Percentiles rank a stretch among this genome's conserved stretches.
These are phyloP conservation scores for Taphrina pruni DNA, from an alignment of 1,139 yeast genomes.

Conservation along the genomic window DNA sequence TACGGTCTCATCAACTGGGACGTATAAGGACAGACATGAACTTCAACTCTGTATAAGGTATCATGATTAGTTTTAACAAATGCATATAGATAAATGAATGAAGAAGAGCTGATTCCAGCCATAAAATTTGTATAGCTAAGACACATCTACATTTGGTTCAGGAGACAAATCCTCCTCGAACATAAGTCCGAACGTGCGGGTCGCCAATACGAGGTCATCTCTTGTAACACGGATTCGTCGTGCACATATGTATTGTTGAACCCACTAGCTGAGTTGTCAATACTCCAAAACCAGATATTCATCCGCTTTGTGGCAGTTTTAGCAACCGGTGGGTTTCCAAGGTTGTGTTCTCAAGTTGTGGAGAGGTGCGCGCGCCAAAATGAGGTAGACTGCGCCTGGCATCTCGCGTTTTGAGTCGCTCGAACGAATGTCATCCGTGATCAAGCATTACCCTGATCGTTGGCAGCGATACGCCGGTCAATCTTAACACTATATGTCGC, in stretches of 20 bases:
- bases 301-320: too few species aligned
- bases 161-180: too few species aligned
- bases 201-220: not conserved
- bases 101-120: not conserved
- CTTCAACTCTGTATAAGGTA: not conserved
- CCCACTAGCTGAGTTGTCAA: too few species aligned
- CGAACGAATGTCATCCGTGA: not conserved
- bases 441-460: too few species aligned
- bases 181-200: too few species aligned
- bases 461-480: too few species aligned
- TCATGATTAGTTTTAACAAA: slow-evolving; percentile 1
- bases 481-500: too few species aligned
- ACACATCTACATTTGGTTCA: too few species aligned
- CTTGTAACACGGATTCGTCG: not conserved
- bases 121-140: too few species aligned
- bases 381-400: not conserved
- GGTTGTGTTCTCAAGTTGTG: not conserved
- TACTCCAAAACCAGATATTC: too few species aligned
- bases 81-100: slow-evolving; percentile 1
- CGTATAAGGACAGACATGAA: slow-evolving; percentile 4
- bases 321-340: too few species aligned
- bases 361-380: not conserved
- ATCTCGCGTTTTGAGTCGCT: not conserved
- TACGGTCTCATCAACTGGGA: slow-evolving; percentile 9
- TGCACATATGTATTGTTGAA: too few species aligned